Conservation (phyloP, 768 basidiomycete species). For the Rubroboletus pulcherrimus region DNA sequence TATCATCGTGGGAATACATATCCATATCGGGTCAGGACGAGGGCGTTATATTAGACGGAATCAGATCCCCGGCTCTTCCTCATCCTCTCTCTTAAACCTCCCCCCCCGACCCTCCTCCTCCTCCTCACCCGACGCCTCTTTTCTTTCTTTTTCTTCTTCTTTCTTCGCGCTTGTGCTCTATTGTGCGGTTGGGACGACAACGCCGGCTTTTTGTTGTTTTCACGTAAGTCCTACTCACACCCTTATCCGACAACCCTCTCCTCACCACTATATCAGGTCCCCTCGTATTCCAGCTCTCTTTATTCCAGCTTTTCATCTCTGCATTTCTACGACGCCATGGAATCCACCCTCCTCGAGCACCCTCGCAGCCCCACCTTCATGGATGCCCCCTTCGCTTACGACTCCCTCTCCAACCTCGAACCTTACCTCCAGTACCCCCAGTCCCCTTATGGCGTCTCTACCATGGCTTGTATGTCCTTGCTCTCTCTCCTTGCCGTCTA, state of each 20-base stretch:
- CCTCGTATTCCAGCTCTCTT: conserved; percentile 33
- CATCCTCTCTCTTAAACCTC: conserved; percentile 24
- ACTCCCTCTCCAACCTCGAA: conserved; percentile 42
- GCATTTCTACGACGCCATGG: conserved; percentile 38
- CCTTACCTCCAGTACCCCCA: conserved; percentile 70
- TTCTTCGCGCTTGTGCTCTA: conserved; percentile 29
- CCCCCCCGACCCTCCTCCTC: conserved; percentile 13
- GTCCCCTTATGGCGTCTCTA: conserved; percentile 54
- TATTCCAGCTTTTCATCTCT: conserved; percentile 36
- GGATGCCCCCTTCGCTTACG: conserved; percentile 45
- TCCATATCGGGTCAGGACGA: conserved; percentile 13
- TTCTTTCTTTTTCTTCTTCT: conserved; percentile 25
- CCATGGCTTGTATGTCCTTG: conserved; percentile 56
- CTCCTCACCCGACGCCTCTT: conserved; percentile 40
- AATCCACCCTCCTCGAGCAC: conserved; percentile 50
- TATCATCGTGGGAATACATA: neutral
- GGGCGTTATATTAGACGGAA: conserved; percentile 33
- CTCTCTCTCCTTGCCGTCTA: neutral
- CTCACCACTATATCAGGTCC: conserved; percentile 20
- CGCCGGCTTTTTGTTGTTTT: conserved; percentile 30
- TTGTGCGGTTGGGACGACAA: conserved; percentile 34
- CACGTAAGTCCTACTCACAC: conserved; percentile 26
- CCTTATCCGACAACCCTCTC: neutral
- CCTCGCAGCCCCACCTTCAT: conserved; percentile 49
- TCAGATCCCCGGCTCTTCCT: conserved; percentile 28